Evolutionary conservation across 108 stramenopile species (phyloP).

Genomic region (Cyclotella kingstonii): DNA sequence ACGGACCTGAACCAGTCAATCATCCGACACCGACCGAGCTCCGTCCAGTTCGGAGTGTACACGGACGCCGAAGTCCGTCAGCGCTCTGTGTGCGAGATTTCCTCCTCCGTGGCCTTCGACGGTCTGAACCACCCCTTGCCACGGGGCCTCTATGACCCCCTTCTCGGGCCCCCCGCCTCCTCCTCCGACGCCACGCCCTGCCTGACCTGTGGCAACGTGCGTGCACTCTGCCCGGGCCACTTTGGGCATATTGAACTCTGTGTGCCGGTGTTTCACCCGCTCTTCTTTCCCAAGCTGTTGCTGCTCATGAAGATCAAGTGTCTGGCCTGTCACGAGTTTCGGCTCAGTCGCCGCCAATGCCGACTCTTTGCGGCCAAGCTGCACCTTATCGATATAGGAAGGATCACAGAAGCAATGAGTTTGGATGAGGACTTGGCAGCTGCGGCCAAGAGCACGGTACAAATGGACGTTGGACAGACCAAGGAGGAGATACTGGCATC

Average conservation of each 20-base stretch:
- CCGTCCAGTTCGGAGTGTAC: slow-evolving; percentile 63
- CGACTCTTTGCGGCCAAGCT: slow-evolving; percentile 64
- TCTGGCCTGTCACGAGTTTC: slow-evolving; percentile 89
- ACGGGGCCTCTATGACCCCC: slow-evolving; percentile 92
- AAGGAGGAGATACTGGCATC: slow-evolving; percentile 9
- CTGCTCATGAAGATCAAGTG: slow-evolving; percentile 90
- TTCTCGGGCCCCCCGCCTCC: slow-evolving; percentile 81
- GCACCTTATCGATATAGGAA: slow-evolving; percentile 57
- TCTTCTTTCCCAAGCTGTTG: slow-evolving; percentile 79
- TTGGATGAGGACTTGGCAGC: slow-evolving; percentile 65
- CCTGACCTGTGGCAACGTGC: slow-evolving; percentile 87
- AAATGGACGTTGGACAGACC: slow-evolving; percentile 1
- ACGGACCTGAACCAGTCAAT: slow-evolving; percentile 41
- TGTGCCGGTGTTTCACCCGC: slow-evolving; percentile 94
- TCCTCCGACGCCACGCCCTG: slow-evolving; percentile 52
- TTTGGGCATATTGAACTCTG: slow-evolving; percentile 95
- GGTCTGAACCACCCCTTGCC: slow-evolving; percentile 80
- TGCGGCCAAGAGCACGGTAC: slow-evolving; percentile 18
- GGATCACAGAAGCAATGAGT: slow-evolving; percentile 49
- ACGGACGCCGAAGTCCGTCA: slow-evolving; percentile 88
- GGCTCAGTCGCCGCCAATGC: slow-evolving; percentile 37
- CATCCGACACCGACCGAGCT: slow-evolving; percentile 30
- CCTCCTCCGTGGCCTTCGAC: slow-evolving; percentile 83
- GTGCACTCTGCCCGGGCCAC: slow-evolving; percentile 92
- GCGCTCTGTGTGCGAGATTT: slow-evolving; percentile 89